Evolutionary conservation across 306 rosid species (phyloP), one percentile per base, ranked within the genome.

Genomic region (Prunus dulcis): DNA sequence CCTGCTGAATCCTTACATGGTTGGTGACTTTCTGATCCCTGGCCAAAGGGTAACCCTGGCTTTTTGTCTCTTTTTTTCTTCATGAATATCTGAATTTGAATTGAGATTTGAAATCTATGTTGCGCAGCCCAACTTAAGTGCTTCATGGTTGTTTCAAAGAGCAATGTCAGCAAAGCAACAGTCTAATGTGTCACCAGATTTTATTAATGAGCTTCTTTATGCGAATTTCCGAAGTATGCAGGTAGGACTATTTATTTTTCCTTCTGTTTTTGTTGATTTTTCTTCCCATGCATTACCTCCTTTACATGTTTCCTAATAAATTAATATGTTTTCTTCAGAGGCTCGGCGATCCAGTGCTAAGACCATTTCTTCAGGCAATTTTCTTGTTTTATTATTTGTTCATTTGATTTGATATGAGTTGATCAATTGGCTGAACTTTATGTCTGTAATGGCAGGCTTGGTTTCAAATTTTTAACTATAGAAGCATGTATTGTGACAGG

Each of bases 81-180:
- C 58, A 78, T 72, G 41, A 73, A 9, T 43, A 46, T 64, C 32
- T 51, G 76, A 78, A 77, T 69, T 76, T 70, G 79, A 84, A 9
- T 56, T 22, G 17, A 20, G 43, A 38, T 69, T 79, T 23, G 32
- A 18, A 19, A 78, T 76, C 41, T 79, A 65, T 68, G 30, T 74
- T 63, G 69, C 82, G 83, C 92, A 95, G 97, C 98, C 98, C 55
- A 95, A 92, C 80, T 85, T 92, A 84, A 92, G 97, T 74, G 81
- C 97, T 83, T 90, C 98, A 58, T 95, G 98, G 98, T 82, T 95
- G 86, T 95, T 95, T 84, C 98, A 95, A 90, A 95, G 93, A 84
- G 98, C 97, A 79, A 95, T 95, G 98, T 92, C 97, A 32, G 98
- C 96, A 47, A 92, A 89, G 79, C 81, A 83, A 79, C 84, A 75